These are phyloP conservation scores for Acaromyces ingoldii DNA, from an alignment of 1,284 basidiomycete genomes.

Conservation along the genomic window DNA sequence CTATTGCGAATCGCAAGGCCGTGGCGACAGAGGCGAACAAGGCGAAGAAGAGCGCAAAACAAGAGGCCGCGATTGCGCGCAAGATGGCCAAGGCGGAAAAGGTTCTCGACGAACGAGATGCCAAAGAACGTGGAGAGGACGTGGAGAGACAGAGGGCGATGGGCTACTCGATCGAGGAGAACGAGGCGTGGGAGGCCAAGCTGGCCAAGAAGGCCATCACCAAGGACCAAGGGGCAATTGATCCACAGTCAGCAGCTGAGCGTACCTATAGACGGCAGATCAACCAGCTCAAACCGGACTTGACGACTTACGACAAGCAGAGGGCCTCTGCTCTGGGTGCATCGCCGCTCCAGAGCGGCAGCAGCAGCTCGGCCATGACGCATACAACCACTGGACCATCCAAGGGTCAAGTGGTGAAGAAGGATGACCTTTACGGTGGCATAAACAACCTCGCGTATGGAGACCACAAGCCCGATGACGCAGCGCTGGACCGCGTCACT, in stretches of 20 bases:
- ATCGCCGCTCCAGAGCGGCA: background rate
- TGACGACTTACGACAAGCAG: constrained; percentile 75
- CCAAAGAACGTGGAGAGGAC: constrained; percentile 74
- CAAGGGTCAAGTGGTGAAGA: background rate
- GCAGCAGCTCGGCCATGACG: background rate
- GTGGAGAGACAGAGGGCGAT: constrained; percentile 74
- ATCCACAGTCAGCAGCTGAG: constrained; percentile 81
- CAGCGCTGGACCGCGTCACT: constrained; percentile 87
- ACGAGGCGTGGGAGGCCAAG: constrained; percentile 89
- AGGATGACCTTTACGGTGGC: constrained; percentile 4
- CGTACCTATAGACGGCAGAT: constrained; percentile 86
- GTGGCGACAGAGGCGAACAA: constrained; percentile 17
- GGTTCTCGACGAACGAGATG: constrained; percentile 78
- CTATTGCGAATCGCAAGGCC: constrained; percentile 33
- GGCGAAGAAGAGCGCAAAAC: background rate
- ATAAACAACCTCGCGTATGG: constrained; percentile 71
- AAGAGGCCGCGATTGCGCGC: constrained; percentile 13
- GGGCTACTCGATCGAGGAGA: constrained; percentile 91
- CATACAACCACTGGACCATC: background rate
- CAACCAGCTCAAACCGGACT: constrained; percentile 76
- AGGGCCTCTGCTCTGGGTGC: constrained; percentile 60
- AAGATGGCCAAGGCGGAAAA: constrained; percentile 65
- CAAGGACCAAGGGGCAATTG: constrained; percentile 68
- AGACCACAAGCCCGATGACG: constrained; percentile 86
- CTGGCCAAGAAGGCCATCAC: constrained; percentile 66